Evolutionary conservation across 164 flowering plant genomes (phyloP), one percentile per base, ranked within the genome.

Genomic region (Akebia trifoliata): DNA sequence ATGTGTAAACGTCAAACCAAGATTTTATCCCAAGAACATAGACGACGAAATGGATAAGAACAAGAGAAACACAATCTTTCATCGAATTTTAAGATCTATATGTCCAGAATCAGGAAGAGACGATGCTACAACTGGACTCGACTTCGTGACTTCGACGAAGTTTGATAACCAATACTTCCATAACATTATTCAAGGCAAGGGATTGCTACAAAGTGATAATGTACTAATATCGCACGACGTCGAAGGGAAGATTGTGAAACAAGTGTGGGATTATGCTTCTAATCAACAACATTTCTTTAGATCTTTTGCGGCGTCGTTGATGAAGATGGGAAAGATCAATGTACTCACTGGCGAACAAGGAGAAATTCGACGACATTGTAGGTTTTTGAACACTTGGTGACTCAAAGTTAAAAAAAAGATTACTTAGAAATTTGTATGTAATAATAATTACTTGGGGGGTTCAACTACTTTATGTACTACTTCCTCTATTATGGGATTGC

Each of bases 271-370:
- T 6, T 83, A 69, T 68, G 84, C 84, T 4, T 36, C 66, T n/a
- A 53, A 80, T 49, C 72, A 72, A 61, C 35, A 72, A 0, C 57
- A 66, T 0, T 86, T 82, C 68, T 89, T 81, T 47, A 61, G 20
- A 6, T 71, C 81, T 21, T 88, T 75, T 65, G 79, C 50, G 1
- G 50, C 61, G 2, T 88, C 93, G 0, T 70, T 85, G 30, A 32
- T 81, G 40, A 88, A 81, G 69, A 85, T 88, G 96, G 90, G 93
- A 0, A 82, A 74, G 31, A 82, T 85, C n/a, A 78, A 81, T 65
- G 81, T 78, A 4, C 72, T 88, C 31, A 77, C 81, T 4, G 88
- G 88, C 30, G 55, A 28, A 5, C 56, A 78, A 18, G 96, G 96
- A 21, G 78, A 85, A 46, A 72, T 88, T 18, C 77, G 90, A 57